A percentile compares a stretch with the other conserved stretches of the same genome.
phyloP scores from a whole-genome alignment of 305 asterid species.

The Fraxinus baroniana region DNA sequence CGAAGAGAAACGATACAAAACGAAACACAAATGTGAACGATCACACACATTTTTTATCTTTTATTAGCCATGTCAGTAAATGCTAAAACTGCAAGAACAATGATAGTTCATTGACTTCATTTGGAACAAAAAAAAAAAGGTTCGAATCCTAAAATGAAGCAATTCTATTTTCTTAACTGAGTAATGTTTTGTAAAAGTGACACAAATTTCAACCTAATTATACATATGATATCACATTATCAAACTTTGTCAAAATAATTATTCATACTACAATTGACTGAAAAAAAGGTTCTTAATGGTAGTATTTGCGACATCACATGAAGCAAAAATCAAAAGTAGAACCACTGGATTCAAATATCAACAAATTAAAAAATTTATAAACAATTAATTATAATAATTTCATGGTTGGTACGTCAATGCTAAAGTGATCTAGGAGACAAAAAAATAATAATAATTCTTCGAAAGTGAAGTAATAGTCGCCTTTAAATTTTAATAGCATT shows the following conservation, averaged over 20 bases:
- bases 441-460: neutral
- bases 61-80: too few relatives aligned
- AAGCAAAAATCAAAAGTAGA: neutral
- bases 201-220: constrained; percentile 15
- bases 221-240: neutral
- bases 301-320: constrained; percentile 26
- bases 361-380: constrained; percentile 1
- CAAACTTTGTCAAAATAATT: constrained; percentile 20
- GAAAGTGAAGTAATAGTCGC: neutral
- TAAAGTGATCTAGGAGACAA: too few relatives aligned
- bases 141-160: too few relatives aligned
- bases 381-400: neutral
- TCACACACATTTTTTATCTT: too few relatives aligned
- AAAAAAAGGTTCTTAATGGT: neutral
- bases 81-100: too few relatives aligned
- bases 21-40: too few relatives aligned
- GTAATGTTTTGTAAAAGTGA: neutral
- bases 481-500: neutral
- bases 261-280: neutral
- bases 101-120: too few relatives aligned
- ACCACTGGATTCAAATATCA: neutral
- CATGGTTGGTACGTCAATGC: constrained; percentile 5
- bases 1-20: too few relatives aligned
- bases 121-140: too few relatives aligned
- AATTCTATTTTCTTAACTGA: too few relatives aligned